Conservation (phyloP, 768 basidiomycete genomes). For the Tulasnella sp. region DNA sequence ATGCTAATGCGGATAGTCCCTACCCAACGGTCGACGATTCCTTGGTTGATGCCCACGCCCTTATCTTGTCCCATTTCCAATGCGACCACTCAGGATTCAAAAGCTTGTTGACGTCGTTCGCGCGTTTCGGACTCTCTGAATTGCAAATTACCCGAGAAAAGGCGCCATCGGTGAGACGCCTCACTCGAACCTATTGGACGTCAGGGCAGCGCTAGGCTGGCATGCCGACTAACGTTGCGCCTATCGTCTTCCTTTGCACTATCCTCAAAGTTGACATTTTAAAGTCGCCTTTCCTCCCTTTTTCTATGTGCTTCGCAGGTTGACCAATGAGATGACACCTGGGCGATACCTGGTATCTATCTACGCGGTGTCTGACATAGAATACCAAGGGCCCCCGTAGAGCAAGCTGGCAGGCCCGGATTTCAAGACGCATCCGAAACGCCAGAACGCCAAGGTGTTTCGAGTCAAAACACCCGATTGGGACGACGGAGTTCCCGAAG, state of each 20-base stretch:
- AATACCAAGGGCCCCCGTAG: too few species aligned
- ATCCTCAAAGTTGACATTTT: too few species aligned
- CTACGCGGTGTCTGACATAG: too few species aligned
- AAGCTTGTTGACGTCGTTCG: conserved; percentile 22
- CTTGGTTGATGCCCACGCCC: not conserved
- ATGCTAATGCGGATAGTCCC: not conserved
- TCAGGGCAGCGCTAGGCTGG: not conserved
- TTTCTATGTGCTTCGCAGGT: not conserved
- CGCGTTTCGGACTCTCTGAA: too few species aligned
- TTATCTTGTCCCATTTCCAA: conserved; percentile 20
- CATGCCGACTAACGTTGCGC: not conserved
- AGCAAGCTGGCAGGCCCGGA: too few species aligned
- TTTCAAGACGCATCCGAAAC: too few species aligned
- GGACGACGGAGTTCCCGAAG: too few species aligned
- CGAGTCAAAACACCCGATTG: too few species aligned
- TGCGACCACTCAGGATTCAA: conserved; percentile 8
- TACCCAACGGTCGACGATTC: not conserved
- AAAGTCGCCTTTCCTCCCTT: not conserved
- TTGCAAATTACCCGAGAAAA: not conserved
- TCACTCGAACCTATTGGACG: not conserved
- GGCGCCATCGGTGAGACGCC: not conserved
- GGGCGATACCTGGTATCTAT: too few species aligned
- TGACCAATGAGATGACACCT: not conserved
- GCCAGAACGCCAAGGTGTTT: too few species aligned
- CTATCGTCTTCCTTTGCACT: not conserved